Conservation (phyloP, 768 basidiomycete species). For the Lyophyllum decastes region DNA sequence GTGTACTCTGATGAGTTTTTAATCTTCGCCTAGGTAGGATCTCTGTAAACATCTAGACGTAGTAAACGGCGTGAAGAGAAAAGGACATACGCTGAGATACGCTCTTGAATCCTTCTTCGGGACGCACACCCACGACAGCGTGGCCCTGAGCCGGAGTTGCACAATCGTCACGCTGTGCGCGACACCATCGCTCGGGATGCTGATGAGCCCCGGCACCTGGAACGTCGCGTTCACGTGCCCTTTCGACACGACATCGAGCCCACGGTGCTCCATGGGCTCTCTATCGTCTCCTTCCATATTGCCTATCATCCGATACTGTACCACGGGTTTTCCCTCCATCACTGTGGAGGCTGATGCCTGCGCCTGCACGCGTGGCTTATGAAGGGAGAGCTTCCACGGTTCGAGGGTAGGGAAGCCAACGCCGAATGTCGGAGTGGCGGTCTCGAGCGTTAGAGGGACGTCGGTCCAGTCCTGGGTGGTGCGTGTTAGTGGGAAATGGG, state of each 20-base stretch:
- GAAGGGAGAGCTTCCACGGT: constrained; percentile 29
- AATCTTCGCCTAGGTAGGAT: constrained; percentile 37
- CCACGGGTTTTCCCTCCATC: too few relatives aligned
- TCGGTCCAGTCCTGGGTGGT: constrained; percentile 28
- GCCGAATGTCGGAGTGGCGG: constrained; percentile 38
- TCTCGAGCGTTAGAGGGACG: constrained; percentile 41
- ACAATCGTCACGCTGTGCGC: constrained; percentile 29
- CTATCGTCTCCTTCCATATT: too few relatives aligned
- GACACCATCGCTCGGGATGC: constrained; percentile 18
- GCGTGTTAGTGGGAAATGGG: background rate
- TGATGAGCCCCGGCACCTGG: constrained; percentile 20
- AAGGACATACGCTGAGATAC: constrained; percentile 20
- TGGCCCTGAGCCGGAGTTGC: constrained; percentile 19
- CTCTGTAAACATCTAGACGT: too few relatives aligned
- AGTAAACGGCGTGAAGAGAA: too few relatives aligned
- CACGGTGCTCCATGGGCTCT: background rate
- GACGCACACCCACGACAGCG: constrained; percentile 26
- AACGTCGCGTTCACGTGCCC: constrained; percentile 26
- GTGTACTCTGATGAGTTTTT: constrained; percentile 57
- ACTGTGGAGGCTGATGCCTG: too few relatives aligned
- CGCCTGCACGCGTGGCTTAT: background rate
- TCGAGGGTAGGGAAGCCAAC: constrained; percentile 30
- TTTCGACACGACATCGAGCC: background rate
- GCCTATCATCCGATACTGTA: too few relatives aligned
- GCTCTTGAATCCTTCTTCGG: constrained; percentile 25